Evolutionary conservation across 768 basidiomycete genomes (phyloP).

Genomic region (Neoboletus subvelutipes): DNA sequence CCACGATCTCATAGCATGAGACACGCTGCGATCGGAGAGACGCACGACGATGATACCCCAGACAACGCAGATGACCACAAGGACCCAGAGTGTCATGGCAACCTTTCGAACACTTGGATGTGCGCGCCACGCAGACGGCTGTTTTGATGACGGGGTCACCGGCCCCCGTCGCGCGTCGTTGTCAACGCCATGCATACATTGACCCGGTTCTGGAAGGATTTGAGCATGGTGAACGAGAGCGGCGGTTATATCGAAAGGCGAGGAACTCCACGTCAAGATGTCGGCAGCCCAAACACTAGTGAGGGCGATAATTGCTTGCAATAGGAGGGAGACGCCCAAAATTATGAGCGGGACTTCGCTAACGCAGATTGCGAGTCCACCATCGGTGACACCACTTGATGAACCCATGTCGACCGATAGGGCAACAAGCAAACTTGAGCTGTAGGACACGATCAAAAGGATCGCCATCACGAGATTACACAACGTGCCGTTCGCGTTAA

Average conservation of each 20-base stretch:
- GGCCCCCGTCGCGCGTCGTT: conserved; percentile 11
- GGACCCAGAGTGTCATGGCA: conserved; percentile 23
- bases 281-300: conserved; percentile 20
- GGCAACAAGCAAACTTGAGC: conserved; percentile 26
- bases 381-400: conserved; percentile 9
- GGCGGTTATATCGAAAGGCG: conserved; percentile 30
- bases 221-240: conserved; percentile 30
- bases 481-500: conserved; percentile 24
- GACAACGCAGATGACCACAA: conserved; percentile 17
- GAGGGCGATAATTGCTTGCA: conserved; percentile 28
- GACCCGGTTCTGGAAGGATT: conserved; percentile 17
- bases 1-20: conserved; percentile 15
- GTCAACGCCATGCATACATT: conserved; percentile 28
- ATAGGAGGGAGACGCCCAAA: conserved; percentile 23
- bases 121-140: conserved; percentile 31
- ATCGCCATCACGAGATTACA: conserved; percentile 26
- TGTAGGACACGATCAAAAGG: conserved; percentile 31
- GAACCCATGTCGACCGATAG: conserved; percentile 15
- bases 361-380: conserved; percentile 16
- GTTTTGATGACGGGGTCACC: conserved; percentile 11
- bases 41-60: conserved; percentile 22
- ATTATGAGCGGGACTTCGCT: conserved; percentile 29
- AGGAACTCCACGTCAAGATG: conserved; percentile 35
- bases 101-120: conserved; percentile 26
- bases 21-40: conserved; percentile 9